Base-by-base conservation (phyloP, 169 alveolate genomes). In the Theileria annulata region DNA sequence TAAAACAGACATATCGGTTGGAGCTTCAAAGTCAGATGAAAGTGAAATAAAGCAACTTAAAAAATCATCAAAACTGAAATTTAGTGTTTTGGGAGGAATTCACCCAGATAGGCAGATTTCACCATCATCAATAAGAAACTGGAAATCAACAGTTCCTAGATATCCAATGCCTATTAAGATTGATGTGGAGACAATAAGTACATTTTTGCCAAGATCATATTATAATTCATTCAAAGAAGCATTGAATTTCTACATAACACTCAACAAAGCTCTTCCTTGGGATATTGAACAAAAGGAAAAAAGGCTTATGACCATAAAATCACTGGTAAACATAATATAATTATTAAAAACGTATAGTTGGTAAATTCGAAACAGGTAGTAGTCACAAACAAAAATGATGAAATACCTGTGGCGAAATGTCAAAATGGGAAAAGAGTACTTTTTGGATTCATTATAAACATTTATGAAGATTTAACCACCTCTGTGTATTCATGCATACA, bases 1-100 rank as follows among this genome's bases (percentile, higher is more conserved):
- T 1, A 42, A 30, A 2, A 79, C 31, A 5, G 67, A 71, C 21
- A 69, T 54, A n/a, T 23, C 60, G 21, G 76, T 25, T 3, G 82
- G 77, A n/a, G 42, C 71, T 1, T 48, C 62, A n/a, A 58, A 48
- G 31, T n/a, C 30, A 31, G n/a, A 54, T n/a, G 48, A 59, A 35
- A 8, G 21, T 17, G 79, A 71, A 47, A 63, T 70, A 48, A 68
- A 84, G 6, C 77, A 70, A 17, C 48, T 84, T 9, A 47, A 76
- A 69, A 68, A 63, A 62, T 56, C 87, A n/a, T 84, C 78, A n/a
- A 75, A 68, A 5, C 48, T 84, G 23, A 59, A 37, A n/a, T 77
- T 76, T 60, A 84, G 85, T 48, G 90, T 84, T 12, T 60, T 76
- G 35, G 90, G 90, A 2, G 90, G 90, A 19, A 76, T 84, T n/a